Evolutionary conservation across 1,284 basidiomycete species (phyloP), one percentile per base, ranked within the genome.

Genomic region (Mycosarcoma mackinlayi): DNA sequence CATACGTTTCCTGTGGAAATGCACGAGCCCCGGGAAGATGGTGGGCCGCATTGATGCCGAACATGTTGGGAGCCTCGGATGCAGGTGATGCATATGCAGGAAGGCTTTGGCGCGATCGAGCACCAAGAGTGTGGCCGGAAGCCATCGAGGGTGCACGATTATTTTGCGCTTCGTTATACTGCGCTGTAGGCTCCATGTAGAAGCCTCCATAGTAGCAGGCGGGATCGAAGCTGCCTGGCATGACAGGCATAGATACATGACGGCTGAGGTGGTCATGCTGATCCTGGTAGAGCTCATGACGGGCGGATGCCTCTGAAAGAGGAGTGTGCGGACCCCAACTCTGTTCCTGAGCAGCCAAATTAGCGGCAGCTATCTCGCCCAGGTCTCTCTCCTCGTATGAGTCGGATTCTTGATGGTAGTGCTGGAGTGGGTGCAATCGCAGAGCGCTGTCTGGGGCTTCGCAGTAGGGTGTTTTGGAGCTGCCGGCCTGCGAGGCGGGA

Each of bases 361-460:
- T 72, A 25, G 58, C 69, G 7, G 60, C 60, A 27, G 69, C 59
- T 30, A 54, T 69, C 44, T 66, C 71, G 35, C 51, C 73, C 16
- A 67, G 62, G 25, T 65, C 58, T 42, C 67, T 70, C 47, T 65
- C 65, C 34, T 60, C 66, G 60, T 67, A 79, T 35, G 72, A 79
- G 37, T 71, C 65, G 35, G 55, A 67, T 21, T 62, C 56, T 1
- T 42, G 47, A 1, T 35, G 58, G 3, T 30, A n/a, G 27, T 71
- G 62, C 11, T 52, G 53, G 16, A n/a, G 45, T 24, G 40, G 39
- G 7, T 13, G 33, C 2, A 40, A 21, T 11, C 42, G 33, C 16
- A 64, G 34, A 13, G 67, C 61, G 18, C 67, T 61, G 25, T 45
- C 53, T n/a, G 56, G 55, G 38, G 61, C 46, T 14, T 49, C 52